A percentile compares a stretch with the other conserved stretches of the same genome.
Conservation (phyloP, 2,329 filamentous ascomycete species). For the Aureobasidium subglaciale region DNA sequence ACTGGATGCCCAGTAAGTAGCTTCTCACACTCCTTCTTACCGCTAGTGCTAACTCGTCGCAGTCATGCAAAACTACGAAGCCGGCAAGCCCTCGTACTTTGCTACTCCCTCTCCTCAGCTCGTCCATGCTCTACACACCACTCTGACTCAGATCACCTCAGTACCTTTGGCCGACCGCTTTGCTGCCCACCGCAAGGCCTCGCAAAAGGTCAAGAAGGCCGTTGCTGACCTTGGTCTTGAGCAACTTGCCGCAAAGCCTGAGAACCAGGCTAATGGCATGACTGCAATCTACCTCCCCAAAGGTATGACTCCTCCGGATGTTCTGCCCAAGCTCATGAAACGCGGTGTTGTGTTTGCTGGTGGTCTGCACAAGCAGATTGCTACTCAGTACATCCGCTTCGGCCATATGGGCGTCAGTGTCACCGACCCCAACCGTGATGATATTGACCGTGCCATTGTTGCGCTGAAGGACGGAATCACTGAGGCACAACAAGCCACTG, state of each 20-base stretch:
- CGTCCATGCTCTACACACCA: constrained; percentile 83
- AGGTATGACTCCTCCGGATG: constrained; percentile 67
- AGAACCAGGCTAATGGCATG: constrained; percentile 95
- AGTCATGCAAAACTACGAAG: constrained; percentile 99
- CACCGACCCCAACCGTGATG: constrained; percentile 68
- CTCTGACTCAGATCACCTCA: constrained; percentile 78
- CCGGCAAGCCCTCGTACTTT: constrained; percentile 95
- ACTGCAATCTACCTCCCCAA: constrained; percentile 95
- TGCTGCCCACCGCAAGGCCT: constrained; percentile 68
- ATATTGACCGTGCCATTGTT: constrained; percentile 77
- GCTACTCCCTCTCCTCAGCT: constrained; percentile 93
- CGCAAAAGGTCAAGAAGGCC: constrained; percentile 79
- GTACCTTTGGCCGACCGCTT: constrained; percentile 76
- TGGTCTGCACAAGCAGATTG: constrained; percentile 93
- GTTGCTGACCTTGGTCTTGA: constrained; percentile 74
- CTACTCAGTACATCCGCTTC: constrained; percentile 85
- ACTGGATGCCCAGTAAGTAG: constrained; percentile 79
- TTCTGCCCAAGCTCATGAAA: constrained; percentile 76
- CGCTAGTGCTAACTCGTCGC: neutral
- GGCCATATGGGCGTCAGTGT: constrained; percentile 97
- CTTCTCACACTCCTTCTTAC: neutral
- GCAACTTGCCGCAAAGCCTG: constrained; percentile 75
- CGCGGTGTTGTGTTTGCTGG: constrained; percentile 92
- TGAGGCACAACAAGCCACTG: constrained; percentile 46
- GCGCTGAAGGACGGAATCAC: constrained; percentile 66